A percentile compares a stretch with the other conserved stretches of the same genome.
Conservation (phyloP, 2,329 filamentous ascomycete genomes). For the Beauveria varroae region DNA sequence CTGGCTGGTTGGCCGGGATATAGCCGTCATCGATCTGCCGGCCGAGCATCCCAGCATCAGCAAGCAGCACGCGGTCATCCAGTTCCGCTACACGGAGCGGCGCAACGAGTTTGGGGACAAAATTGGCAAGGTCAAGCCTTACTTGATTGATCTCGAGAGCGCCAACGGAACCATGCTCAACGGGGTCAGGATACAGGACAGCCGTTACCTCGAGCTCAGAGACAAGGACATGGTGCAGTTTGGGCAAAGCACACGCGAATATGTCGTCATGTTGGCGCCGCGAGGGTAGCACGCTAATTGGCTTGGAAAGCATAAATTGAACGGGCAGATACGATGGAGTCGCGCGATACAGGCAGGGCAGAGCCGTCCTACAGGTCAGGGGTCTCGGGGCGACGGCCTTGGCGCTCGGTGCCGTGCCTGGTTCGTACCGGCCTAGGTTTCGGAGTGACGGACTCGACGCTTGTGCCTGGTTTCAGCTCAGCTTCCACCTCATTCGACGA, state of each 20-base stretch:
- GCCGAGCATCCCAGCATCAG: conserved; percentile 89
- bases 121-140: conserved; percentile 71
- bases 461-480: too few relatives aligned
- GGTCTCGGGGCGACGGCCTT: not conserved
- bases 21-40: conserved; percentile 70
- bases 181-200: conserved; percentile 61
- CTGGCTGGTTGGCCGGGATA: conserved; percentile 83
- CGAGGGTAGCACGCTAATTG: conserved; percentile 24
- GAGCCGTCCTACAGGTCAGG: not conserved
- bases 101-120: conserved; percentile 83
- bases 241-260: conserved; percentile 82
- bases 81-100: conserved; percentile 81
- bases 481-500: not conserved
- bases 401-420: not conserved
- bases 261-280: conserved; percentile 80
- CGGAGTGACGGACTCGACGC: too few relatives aligned
- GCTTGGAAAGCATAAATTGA: not conserved
- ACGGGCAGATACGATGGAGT: not conserved
- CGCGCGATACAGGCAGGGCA: not conserved
- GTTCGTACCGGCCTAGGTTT: too few relatives aligned
- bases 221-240: conserved; percentile 87
- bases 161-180: conserved; percentile 87
- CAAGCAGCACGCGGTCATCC: conserved; percentile 91
- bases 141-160: conserved; percentile 88
- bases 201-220: conserved; percentile 76